phyloP scores from a whole-genome alignment of 139 green algal species.

The Chlamydomonas sphaeroides region DNA sequence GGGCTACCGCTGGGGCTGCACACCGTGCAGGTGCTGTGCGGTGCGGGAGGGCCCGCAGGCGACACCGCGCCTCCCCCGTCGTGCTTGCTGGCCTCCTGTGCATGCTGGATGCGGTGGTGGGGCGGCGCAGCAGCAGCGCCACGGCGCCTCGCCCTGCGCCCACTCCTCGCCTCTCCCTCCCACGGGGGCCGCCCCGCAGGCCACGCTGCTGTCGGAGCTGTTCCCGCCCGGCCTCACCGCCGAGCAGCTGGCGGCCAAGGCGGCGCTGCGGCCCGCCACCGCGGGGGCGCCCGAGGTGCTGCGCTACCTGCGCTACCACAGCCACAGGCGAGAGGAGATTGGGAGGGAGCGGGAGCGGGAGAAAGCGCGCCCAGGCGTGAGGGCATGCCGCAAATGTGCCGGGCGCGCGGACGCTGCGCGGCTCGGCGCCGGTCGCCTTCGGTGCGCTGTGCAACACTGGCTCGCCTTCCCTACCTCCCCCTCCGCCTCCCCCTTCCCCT shows the following conservation, averaged over 20 bases:
- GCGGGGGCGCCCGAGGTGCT: constrained; percentile 23
- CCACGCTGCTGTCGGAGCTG: constrained; percentile 6
- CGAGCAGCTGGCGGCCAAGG: constrained; percentile 15
- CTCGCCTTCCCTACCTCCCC: not conserved
- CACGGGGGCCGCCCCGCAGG: not conserved
- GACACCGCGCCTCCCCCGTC: not conserved
- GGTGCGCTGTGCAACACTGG: no score
- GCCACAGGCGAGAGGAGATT: not conserved
- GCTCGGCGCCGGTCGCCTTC: not conserved
- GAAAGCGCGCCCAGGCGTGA: no score
- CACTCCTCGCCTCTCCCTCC: not conserved
- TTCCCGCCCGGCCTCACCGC: constrained; percentile 22
- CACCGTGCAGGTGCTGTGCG: not conserved
- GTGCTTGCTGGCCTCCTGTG: no score
- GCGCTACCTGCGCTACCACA: constrained; percentile 17
- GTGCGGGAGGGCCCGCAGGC: not conserved
- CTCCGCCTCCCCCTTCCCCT: no score
- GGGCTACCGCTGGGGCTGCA: no score
- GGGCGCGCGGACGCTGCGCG: no score
- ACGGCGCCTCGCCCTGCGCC: no score
- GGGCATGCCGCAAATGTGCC: no score
- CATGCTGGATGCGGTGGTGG: no score
- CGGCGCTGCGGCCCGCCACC: constrained; percentile 17
- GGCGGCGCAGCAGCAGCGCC: no score
- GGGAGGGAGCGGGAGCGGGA: no score